Percentiles rank a stretch among this genome's conserved stretches.
Evolutionary conservation across 495 filamentous ascomycete species (phyloP).

Genomic region (Talaromyces ruber): DNA sequence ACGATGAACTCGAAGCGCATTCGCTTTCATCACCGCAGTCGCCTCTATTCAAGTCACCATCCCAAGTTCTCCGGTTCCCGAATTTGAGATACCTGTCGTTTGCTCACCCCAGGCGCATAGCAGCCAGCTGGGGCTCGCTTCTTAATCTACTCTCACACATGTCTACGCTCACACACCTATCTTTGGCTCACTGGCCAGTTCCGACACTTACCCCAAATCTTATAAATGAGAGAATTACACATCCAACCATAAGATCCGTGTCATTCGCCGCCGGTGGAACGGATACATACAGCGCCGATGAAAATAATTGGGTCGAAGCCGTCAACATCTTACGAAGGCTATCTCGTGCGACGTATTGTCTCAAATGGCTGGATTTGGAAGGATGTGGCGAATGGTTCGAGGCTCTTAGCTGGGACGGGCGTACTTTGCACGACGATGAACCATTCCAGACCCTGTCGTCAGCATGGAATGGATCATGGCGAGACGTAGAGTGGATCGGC

Average conservation of each 20-base stretch:
- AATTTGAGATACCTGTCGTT: constrained; percentile 46
- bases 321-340: constrained; percentile 61
- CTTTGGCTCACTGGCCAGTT: constrained; percentile 70
- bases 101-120: constrained; percentile 27
- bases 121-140: constrained; percentile 59
- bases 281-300: constrained; percentile 54
- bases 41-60: constrained; percentile 30
- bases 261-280: constrained; percentile 52
- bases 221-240: constrained; percentile 30
- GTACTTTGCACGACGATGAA: constrained; percentile 18
- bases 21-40: constrained; percentile 8
- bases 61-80: constrained; percentile 33
- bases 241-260: constrained; percentile 30
- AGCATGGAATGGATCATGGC: constrained; percentile 45
- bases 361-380: constrained; percentile 74
- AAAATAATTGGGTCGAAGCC: constrained; percentile 64
- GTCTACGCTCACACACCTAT: constrained; percentile 64
- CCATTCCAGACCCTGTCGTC: constrained; percentile 23
- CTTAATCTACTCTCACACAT: constrained; percentile 53
- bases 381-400: constrained; percentile 65
- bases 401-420: constrained; percentile 46
- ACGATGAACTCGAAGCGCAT: constrained; percentile 24
- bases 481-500: constrained; percentile 37
- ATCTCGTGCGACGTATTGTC: constrained; percentile 54
- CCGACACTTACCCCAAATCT: constrained; percentile 60